Conservation (phyloP, 345 rosid genomes). For the Passiflora organensis region DNA sequence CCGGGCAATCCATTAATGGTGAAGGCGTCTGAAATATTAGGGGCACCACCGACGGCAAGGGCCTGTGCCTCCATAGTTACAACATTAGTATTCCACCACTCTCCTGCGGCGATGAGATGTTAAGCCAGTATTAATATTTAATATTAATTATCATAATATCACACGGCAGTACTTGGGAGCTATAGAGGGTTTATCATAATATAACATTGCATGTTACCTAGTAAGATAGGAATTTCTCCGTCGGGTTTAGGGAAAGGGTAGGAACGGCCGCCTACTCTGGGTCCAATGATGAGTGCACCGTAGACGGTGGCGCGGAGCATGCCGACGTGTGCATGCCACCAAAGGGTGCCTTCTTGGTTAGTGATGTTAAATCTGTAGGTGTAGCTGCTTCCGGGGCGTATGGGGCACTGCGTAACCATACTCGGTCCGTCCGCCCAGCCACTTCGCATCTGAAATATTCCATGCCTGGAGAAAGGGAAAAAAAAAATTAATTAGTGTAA, state of each 20-base stretch:
- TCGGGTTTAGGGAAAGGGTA: slow-evolving; percentile 81
- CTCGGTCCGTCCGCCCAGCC: slow-evolving; percentile 86
- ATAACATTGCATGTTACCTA: slow-evolving; percentile 39
- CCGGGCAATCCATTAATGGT: slow-evolving; percentile 92
- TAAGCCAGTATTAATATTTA: too few relatives aligned
- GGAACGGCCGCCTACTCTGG: slow-evolving; percentile 38
- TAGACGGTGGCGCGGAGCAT: slow-evolving; percentile 76
- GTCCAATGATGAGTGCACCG: slow-evolving; percentile 78
- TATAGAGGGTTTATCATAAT: background rate
- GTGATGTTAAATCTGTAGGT: slow-evolving; percentile 58
- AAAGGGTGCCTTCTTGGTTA: slow-evolving; percentile 77
- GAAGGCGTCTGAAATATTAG: slow-evolving; percentile 65
- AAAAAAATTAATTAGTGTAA: background rate
- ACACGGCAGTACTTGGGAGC: too few relatives aligned
- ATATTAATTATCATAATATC: too few relatives aligned
- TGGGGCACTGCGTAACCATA: slow-evolving; percentile 80
- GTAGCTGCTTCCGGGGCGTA: slow-evolving; percentile 52
- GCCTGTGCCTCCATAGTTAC: slow-evolving; percentile 54
- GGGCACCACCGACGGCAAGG: slow-evolving; percentile 46
- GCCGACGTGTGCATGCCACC: slow-evolving; percentile 91
- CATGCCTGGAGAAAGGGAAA: slow-evolving; percentile 52
- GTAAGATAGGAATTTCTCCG: slow-evolving; percentile 62
- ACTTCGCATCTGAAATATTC: slow-evolving; percentile 55
- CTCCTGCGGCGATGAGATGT: slow-evolving; percentile 44
- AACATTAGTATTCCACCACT: slow-evolving; percentile 87